Percentiles rank a stretch among this genome's conserved stretches.
These are phyloP conservation scores for Penicillium sp. DNA, from an alignment of 2,329 filamentous ascomycete genomes.

Conservation along the genomic window DNA sequence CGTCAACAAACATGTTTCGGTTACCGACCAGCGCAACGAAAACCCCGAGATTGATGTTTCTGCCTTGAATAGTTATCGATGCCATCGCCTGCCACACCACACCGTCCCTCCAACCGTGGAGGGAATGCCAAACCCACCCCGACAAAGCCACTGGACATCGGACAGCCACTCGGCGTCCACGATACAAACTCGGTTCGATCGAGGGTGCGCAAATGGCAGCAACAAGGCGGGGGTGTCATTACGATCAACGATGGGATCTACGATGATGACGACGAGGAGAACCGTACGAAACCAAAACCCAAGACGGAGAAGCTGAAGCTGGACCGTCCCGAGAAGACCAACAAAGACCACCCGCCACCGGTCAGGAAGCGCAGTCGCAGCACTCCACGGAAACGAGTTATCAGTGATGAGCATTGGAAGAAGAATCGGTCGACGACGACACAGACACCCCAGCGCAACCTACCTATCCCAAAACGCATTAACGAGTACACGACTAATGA, in stretches of 20 bases:
- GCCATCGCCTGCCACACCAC: conserved; percentile 37
- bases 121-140: conserved; percentile 51
- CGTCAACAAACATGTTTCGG: conserved; percentile 2
- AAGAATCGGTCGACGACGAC: conserved; percentile 43
- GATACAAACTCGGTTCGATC: conserved; percentile 64
- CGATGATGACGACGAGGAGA: conserved; percentile 48
- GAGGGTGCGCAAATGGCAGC: conserved; percentile 80
- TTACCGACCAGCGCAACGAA: conserved; percentile 7
- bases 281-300: conserved; percentile 23
- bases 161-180: conserved; percentile 51
- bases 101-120: conserved; percentile 43
- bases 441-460: conserved; percentile 37
- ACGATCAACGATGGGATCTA: conserved; percentile 54
- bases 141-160: conserved; percentile 52
- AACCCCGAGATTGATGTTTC: conserved; percentile 1
- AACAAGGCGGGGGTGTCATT: conserved; percentile 63
- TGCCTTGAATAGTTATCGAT: conserved; percentile 29
- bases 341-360: conserved; percentile 16
- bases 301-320: conserved; percentile 26
- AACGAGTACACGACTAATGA: conserved; percentile 37
- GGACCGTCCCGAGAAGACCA: conserved; percentile 17
- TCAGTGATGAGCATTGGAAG: conserved; percentile 85
- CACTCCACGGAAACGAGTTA: conserved; percentile 81
- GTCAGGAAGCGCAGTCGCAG: conserved; percentile 44
- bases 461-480: conserved; percentile 41